Conservation (phyloP, 2,329 filamentous ascomycete species). For the Neonectria neomacrospora region DNA sequence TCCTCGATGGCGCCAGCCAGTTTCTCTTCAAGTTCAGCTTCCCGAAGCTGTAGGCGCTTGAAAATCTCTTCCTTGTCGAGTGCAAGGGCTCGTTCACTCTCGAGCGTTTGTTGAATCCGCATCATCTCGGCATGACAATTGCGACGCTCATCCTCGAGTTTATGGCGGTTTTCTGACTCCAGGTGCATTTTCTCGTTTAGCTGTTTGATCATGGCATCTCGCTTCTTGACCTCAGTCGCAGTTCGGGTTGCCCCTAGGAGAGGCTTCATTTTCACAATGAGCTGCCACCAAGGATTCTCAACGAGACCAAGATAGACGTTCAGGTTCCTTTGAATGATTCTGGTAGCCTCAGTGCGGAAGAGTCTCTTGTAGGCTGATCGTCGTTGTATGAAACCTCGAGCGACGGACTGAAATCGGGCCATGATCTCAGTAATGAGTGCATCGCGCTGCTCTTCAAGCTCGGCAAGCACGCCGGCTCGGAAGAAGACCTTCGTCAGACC, state of each 20-base stretch:
- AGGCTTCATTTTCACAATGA: conserved; percentile 95
- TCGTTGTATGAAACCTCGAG: conserved; percentile 88
- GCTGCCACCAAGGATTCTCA: conserved; percentile 96
- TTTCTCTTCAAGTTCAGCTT: conserved; percentile 92
- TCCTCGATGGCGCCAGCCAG: conserved; percentile 91
- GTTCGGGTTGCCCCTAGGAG: conserved; percentile 91
- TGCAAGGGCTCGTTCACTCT: conserved; percentile 94
- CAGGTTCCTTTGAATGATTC: conserved; percentile 95
- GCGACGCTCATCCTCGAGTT: conserved; percentile 89
- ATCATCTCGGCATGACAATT: conserved; percentile 88
- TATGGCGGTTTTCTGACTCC: conserved; percentile 79
- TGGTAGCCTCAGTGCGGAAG: conserved; percentile 92
- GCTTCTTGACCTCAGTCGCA: conserved; percentile 91
- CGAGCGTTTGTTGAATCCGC: conserved; percentile 90
- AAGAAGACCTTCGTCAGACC: conserved; percentile 99
- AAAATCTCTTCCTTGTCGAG: conserved; percentile 99
- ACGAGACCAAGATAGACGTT: conserved; percentile 90
- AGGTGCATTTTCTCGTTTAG: conserved; percentile 85
- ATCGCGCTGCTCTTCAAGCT: conserved; percentile 96
- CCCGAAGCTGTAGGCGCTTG: conserved; percentile 91
- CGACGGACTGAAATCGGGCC: conserved; percentile 90
- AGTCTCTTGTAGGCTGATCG: conserved; percentile 91
- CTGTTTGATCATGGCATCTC: conserved; percentile 91
- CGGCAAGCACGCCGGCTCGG: conserved; percentile 92
- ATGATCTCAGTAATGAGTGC: conserved; percentile 94